These are phyloP conservation scores for Xanthoconium stramineum DNA, from an alignment of 768 basidiomycete genomes.

Conservation along the genomic window DNA sequence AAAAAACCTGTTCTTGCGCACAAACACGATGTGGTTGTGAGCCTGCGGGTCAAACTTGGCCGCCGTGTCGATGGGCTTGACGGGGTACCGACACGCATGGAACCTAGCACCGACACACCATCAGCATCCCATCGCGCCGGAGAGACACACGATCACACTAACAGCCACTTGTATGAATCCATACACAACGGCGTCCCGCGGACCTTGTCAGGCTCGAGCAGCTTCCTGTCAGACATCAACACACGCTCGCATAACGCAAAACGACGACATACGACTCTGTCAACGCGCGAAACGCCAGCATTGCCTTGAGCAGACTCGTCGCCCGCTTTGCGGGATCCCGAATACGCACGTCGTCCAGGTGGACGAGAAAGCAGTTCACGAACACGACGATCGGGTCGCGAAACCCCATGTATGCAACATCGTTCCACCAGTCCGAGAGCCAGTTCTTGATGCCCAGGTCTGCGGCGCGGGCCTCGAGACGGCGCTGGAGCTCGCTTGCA, in stretches of 20 bases:
- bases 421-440: slow-evolving; percentile 99
- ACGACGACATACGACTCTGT: slow-evolving; percentile 67
- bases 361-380: slow-evolving; percentile 94
- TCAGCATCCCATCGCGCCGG: not conserved
- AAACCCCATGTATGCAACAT: slow-evolving; percentile 82
- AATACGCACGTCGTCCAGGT: slow-evolving; percentile 59
- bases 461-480: slow-evolving; percentile 73
- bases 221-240: slow-evolving; percentile 43
- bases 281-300: slow-evolving; percentile 80
- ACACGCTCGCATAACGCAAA: no score
- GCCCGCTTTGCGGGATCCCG: slow-evolving; percentile 67
- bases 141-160: slow-evolving; percentile 21
- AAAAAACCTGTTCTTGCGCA: slow-evolving; percentile 91
- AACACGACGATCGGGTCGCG: slow-evolving; percentile 88
- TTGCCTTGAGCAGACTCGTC: slow-evolving; percentile 79
- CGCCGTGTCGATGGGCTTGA: slow-evolving; percentile 78
- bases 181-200: slow-evolving; percentile 79
- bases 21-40: slow-evolving; percentile 86
- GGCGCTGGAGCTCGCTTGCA: slow-evolving; percentile 68
- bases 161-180: slow-evolving; percentile 92
- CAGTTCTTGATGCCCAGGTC: slow-evolving; percentile 64
- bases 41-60: slow-evolving; percentile 68
- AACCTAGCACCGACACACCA: slow-evolving; percentile 49
- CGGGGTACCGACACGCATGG: slow-evolving; percentile 89
- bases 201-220: slow-evolving; percentile 86